phyloP scores from a whole-genome alignment of 192 early-diverging fungal genomes.

The Backusella liffmaniae region DNA sequence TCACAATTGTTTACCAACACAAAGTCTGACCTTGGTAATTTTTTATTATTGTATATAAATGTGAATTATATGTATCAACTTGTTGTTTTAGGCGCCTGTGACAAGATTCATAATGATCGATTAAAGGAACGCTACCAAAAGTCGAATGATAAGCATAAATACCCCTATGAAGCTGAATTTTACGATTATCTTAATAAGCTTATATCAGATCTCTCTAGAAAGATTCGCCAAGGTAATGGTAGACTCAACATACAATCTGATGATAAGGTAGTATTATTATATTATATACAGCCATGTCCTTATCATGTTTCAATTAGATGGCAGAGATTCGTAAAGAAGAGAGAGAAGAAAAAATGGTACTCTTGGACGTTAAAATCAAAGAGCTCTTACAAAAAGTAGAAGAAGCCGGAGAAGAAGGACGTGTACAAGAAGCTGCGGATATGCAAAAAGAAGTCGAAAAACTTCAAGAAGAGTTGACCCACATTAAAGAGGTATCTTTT shows the following conservation, averaged over 20 bases:
- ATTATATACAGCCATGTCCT: not conserved
- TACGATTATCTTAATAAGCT: conserved; percentile 63
- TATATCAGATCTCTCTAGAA: conserved; percentile 66
- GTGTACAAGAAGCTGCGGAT: conserved; percentile 68
- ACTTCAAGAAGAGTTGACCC: conserved; percentile 60
- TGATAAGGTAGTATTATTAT: conserved; percentile 44
- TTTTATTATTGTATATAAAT: not conserved
- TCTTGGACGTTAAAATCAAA: conserved; percentile 80
- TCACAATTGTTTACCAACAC: conserved; percentile 84
- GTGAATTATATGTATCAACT: not conserved
- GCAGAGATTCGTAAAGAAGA: conserved; percentile 68
- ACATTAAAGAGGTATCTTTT: conserved; percentile 51
- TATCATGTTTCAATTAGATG: not conserved
- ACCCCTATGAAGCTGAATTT: conserved; percentile 76
- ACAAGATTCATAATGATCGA: conserved; percentile 81
- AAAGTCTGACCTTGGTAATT: conserved; percentile 75
- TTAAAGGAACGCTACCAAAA: conserved; percentile 67
- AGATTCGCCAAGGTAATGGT: conserved; percentile 67
- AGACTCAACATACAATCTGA: conserved; percentile 62
- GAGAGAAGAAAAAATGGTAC: conserved; percentile 76
- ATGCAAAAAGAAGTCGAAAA: conserved; percentile 66
- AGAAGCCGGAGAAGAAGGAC: conserved; percentile 72
- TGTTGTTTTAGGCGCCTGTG: conserved; percentile 47
- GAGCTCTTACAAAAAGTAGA: conserved; percentile 60
- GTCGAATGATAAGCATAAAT: conserved; percentile 60